Evolutionary conservation across 192 early-diverging fungal species (phyloP), one percentile per base, ranked within the genome.

Genomic region (Coemansia sp.): DNA sequence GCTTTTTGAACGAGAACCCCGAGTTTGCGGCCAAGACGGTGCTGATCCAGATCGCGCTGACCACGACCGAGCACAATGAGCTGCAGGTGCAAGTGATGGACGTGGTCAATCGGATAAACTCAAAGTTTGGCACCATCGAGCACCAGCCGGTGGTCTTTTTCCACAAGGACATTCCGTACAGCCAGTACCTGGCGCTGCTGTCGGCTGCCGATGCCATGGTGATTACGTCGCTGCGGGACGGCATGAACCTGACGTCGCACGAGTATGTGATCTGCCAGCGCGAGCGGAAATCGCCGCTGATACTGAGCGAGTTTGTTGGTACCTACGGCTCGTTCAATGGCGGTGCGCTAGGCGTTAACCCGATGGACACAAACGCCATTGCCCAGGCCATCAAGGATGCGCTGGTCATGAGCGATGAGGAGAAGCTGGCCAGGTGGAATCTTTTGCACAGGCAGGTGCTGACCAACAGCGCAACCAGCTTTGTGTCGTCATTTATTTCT

Each of bases 271-370:
- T 94, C 12, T 95, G 91, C 63, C 94, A 97, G 61, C 82, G 88
- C 46, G 86, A 87, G 41, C 87, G 84, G 35, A 78, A 84, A 45
- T 85, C 85, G 17, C 88, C 92, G 7, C 71, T 97, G 54, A 86
- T 98, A 44, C 80, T 98, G 8, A 93, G 90, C 60, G 96, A 98
- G 82, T 98, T 98, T 81, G 90, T 94, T 17, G 95, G 95, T 28
- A 95, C 94, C 0, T 93, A 92, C 49, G 94, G 94, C 39, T 85
- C 87, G 10, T 83, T 96, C 23, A 87, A 89, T 34, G 90, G 88
- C 17, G 84, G 82, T 2, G 87, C 88, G 28, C 66, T 92, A 17
- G 78, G 91, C 11, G 89, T 98, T n/a, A 98, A 98, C 66, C 95
- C 95, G 15, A 97, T 94, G 94, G 93, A 98, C 69, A 90, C 87